These are phyloP conservation scores for Populus tomentosa DNA, from an alignment of 441 rosid genomes.

Conservation along the genomic window DNA sequence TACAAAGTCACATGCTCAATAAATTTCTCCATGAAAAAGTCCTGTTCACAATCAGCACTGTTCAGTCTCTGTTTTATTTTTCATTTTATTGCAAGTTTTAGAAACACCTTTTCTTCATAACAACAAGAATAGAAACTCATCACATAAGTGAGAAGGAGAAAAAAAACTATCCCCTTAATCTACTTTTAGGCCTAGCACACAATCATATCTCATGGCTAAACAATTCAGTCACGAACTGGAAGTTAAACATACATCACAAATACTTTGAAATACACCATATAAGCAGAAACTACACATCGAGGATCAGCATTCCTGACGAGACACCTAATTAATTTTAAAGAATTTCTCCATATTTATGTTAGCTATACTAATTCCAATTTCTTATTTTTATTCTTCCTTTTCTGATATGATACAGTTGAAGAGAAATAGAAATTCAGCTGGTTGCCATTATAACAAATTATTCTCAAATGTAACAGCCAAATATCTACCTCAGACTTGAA, in stretches of 20 bases:
- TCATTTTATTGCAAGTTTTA: background rate
- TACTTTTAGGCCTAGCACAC: background rate
- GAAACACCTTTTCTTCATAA: background rate
- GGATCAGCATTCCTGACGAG: background rate
- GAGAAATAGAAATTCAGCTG: background rate
- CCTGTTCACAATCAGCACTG: slow-evolving; percentile 41
- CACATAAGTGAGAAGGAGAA: background rate
- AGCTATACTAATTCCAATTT: background rate
- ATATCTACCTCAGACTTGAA: slow-evolving; percentile 69
- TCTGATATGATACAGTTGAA: background rate
- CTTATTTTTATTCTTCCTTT: background rate
- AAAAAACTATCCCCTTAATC: background rate
- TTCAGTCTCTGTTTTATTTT: slow-evolving; percentile 6
- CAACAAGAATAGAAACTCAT: background rate
- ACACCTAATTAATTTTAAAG: background rate
- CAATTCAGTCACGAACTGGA: background rate
- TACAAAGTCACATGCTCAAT: slow-evolving; percentile 57
- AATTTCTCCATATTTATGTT: background rate
- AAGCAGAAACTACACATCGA: background rate
- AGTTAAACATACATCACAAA: background rate
- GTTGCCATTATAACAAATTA: background rate
- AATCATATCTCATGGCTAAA: background rate
- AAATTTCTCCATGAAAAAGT: slow-evolving; percentile 56
- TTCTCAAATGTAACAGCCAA: background rate
- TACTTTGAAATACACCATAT: background rate